A percentile compares a stretch with the other conserved stretches of the same genome.
Evolutionary conservation across 2,329 filamentous ascomycete species (phyloP).

Genomic region (Claviceps digitariae): DNA sequence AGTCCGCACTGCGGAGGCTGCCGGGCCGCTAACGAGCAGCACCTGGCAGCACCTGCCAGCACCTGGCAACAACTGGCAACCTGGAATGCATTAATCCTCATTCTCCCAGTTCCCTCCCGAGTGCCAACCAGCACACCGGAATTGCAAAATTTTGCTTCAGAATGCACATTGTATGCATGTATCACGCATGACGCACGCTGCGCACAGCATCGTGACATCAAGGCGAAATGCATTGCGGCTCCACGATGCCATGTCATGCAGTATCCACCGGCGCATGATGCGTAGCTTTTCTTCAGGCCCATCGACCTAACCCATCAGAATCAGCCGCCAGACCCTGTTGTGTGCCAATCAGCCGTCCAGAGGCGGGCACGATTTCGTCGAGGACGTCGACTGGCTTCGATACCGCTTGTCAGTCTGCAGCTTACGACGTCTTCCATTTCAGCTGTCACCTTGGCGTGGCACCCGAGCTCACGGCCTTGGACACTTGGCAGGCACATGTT

Average conservation of each 20-base stretch:
- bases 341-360: neutral
- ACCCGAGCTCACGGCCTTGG: no score
- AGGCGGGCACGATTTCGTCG: neutral
- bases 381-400: neutral
- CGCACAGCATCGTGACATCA: neutral
- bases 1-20: no score
- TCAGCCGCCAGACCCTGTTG: neutral
- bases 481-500: neutral
- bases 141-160: neutral
- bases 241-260: neutral
- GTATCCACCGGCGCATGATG: neutral
- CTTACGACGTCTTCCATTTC: neutral
- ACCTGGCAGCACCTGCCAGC: neutral
- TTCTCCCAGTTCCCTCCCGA: neutral
- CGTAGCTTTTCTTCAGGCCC: no score
- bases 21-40: no score
- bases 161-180: neutral
- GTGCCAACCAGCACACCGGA: no score
- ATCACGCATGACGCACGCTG: neutral
- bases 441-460: no score
- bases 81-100: neutral
- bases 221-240: no score
- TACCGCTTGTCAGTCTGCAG: neutral
- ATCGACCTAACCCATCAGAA: no score
- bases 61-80: neutral